Conservation (phyloP, 2,329 filamentous ascomycete genomes). For the Diaporthe humulicola region DNA sequence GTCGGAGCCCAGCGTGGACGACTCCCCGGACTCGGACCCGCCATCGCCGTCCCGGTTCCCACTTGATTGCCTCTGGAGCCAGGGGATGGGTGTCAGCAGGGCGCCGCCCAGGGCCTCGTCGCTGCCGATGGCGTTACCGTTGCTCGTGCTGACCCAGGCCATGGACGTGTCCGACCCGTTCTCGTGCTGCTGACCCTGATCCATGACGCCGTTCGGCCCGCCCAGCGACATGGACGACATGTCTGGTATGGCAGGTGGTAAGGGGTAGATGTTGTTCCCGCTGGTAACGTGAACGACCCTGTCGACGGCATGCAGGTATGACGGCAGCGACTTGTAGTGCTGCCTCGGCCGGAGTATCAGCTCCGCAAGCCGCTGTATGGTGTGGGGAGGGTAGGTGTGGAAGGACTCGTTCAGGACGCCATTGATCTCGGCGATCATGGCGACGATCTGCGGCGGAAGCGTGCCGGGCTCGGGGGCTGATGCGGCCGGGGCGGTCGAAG, state of each 20-base stretch:
- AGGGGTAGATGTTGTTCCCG: slow-evolving; percentile 82
- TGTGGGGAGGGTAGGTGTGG: slow-evolving; percentile 84
- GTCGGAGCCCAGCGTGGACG: slow-evolving; percentile 36
- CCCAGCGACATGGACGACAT: slow-evolving; percentile 71
- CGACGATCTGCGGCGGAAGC: slow-evolving; percentile 74
- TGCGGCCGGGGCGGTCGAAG: slow-evolving; percentile 55
- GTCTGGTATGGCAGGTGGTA: slow-evolving; percentile 76
- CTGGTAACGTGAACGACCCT: slow-evolving; percentile 93
- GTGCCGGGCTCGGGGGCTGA: slow-evolving; percentile 54
- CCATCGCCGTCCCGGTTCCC: slow-evolving; percentile 45
- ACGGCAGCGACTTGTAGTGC: slow-evolving; percentile 85
- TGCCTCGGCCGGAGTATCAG: slow-evolving; percentile 81
- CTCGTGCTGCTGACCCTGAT: slow-evolving; percentile 52
- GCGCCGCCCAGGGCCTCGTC: slow-evolving; percentile 93
- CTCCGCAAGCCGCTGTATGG: slow-evolving; percentile 91
- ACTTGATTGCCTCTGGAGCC: slow-evolving; percentile 69
- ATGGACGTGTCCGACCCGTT: slow-evolving; percentile 57
- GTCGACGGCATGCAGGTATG: slow-evolving; percentile 92
- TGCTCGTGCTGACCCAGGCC: slow-evolving; percentile 56
- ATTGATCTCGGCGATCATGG: slow-evolving; percentile 72
- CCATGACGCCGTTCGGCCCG: slow-evolving; percentile 76
- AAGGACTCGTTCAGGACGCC: slow-evolving; percentile 77
- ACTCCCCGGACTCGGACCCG: slow-evolving; percentile 36
- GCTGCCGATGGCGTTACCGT: slow-evolving; percentile 68
- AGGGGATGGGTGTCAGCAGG: slow-evolving; percentile 92